Evolutionary conservation across 2,329 filamentous ascomycete genomes (phyloP), one percentile per base, ranked within the genome.

Genomic region (Botrytis hyacinthi): DNA sequence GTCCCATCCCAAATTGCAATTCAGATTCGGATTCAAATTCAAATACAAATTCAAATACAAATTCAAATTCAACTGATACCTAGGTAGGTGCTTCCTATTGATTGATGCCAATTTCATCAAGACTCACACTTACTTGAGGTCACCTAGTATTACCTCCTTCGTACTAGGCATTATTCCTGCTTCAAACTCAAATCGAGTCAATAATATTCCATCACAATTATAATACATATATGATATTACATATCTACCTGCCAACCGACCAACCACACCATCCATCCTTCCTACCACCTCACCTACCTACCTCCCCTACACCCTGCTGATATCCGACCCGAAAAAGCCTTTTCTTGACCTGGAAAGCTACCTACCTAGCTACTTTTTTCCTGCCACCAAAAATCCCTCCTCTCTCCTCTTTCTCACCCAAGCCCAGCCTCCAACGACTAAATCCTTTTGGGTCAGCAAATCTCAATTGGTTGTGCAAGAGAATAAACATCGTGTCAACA

Each of bases 401-500:
- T 29, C n/a, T 20, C 61, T 65, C n/a, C 40, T 67, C 63, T 51
- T 35, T 37, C 32, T 35, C 37, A 20, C 26, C 37, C 37, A 40
- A 40, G 26, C 26, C n/a, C 65, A 67, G 65, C 65, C 46, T 54
- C 32, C 65, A 40, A 54, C 29, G 18, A 54, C 65, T 54, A 40
- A 51, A 54, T 40, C 65, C 65, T 54, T 67, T 51, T 54, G 46
- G 65, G 46, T 14, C 51, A 57, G 18, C 51, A 57, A 18, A 16
- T 67, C 65, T 40, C 35, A 20, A 40, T 65, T 46, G 35, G 65
- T 67, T 67, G 65, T 67, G 46, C 32, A 54, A 48, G 26, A 37
- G 48, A 35, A 67, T 37, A 66, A 32, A n/a, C 63, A 67, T 61
- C 51, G 48, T 70, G 67, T 70, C 67, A 59, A 59, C 67, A 44